A percentile compares a stretch with the other conserved stretches of the same genome.
These are phyloP conservation scores for Leucoagaricus sp. DNA, from an alignment of 1,284 basidiomycete genomes.

Conservation along the genomic window DNA sequence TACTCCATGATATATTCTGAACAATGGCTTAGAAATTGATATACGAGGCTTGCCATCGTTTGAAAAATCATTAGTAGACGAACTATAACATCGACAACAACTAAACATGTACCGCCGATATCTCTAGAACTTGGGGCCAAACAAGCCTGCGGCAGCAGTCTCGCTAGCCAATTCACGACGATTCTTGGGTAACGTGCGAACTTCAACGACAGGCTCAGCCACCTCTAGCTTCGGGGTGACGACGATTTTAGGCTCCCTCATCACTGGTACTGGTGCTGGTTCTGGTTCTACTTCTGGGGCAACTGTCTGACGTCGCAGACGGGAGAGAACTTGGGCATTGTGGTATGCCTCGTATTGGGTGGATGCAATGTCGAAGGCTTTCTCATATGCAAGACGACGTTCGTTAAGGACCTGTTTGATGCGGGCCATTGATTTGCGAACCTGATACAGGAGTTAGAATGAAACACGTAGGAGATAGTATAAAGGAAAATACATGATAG, in stretches of 20 bases:
- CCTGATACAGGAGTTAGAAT: slow-evolving; percentile 47
- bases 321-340: background rate
- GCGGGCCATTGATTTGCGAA: slow-evolving; percentile 94
- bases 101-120: background rate
- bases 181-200: no score
- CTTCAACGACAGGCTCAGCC: no score
- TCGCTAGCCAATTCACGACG: background rate
- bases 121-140: background rate
- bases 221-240: no score
- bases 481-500: slow-evolving; percentile 33
- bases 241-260: no score
- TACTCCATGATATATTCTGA: no score
- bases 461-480: background rate
- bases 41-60: no score
- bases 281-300: no score
- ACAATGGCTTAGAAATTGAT: no score
- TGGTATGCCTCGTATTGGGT: background rate
- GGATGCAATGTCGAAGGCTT: slow-evolving; percentile 33
- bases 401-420: slow-evolving; percentile 96
- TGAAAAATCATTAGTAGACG: no score
- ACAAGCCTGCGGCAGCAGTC: background rate
- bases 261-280: background rate
- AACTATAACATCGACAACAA: background rate
- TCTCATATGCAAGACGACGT: slow-evolving; percentile 82
- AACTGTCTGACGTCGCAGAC: background rate